phyloP scores from a whole-genome alignment of 139 green algal genomes.

The Chlorokybus atmophyticus region DNA sequence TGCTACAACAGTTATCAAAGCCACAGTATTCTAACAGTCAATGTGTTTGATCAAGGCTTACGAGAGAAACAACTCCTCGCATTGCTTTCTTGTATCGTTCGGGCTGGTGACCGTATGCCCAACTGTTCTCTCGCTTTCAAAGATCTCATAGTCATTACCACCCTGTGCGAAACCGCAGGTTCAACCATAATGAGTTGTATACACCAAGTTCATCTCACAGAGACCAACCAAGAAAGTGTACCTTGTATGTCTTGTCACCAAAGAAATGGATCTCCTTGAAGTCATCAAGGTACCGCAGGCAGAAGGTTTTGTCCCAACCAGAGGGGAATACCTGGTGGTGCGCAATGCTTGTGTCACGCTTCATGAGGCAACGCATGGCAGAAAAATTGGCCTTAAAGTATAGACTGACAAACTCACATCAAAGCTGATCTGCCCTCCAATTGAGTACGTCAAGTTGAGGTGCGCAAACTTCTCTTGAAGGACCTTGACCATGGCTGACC shows the following conservation, averaged over 20 bases:
- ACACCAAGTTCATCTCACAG: too few species aligned
- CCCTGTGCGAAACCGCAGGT: too few species aligned
- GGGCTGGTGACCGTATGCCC: too few species aligned
- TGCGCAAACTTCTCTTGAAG: slow-evolving; percentile 79
- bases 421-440: slow-evolving; percentile 97
- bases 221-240: too few species aligned
- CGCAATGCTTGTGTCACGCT: background rate
- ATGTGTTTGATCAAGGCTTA: too few species aligned
- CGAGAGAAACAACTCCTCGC: too few species aligned
- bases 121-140: too few species aligned
- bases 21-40: too few species aligned
- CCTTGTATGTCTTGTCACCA: slow-evolving; percentile 95
- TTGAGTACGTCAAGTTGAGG: slow-evolving; percentile 77
- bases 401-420: slow-evolving; percentile 48
- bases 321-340: slow-evolving; percentile 32
- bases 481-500: slow-evolving; percentile 68
- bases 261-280: slow-evolving; percentile 99
- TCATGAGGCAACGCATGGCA: background rate
- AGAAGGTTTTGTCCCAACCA: slow-evolving; percentile 99
- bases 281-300: slow-evolving; percentile 77
- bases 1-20: too few species aligned
- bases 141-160: too few species aligned
- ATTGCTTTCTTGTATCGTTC: too few species aligned
- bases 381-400: background rate
- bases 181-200: too few species aligned